Percentiles rank a stretch among this genome's conserved stretches.
phyloP scores from a whole-genome alignment of 306 rosid genomes.

The Betula pendula region DNA sequence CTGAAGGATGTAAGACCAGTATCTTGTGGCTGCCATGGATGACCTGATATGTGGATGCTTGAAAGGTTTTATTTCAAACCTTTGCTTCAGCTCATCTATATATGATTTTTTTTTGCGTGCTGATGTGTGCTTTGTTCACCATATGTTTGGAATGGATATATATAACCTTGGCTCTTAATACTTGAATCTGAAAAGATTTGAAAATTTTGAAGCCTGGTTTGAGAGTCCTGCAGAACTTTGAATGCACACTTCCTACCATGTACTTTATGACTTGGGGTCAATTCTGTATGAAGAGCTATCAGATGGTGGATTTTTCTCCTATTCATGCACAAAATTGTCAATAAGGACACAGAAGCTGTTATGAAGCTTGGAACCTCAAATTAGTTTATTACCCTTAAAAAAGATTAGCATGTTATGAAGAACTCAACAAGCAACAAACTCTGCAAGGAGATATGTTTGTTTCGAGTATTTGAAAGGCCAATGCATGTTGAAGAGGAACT shows the following conservation, averaged over 20 bases:
- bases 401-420: too few species aligned
- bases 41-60: constrained; percentile 39
- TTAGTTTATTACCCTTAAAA: neutral
- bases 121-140: constrained; percentile 29
- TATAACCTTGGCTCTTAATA: neutral
- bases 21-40: constrained; percentile 49
- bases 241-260: neutral
- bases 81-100: constrained; percentile 26
- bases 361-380: neutral
- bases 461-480: neutral
- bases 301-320: too few species aligned
- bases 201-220: neutral
- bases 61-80: constrained; percentile 38
- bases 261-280: neutral
- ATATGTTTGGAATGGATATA: constrained; percentile 17
- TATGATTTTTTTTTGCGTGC: constrained; percentile 23
- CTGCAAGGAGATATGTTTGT: neutral
- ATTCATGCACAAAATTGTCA: neutral
- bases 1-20: constrained; percentile 45
- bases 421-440: neutral
- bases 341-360: neutral
- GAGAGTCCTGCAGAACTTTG: neutral
- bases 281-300: neutral
- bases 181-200: neutral
- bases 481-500: neutral